Evolutionary conservation across 441 rosid genomes (phyloP), one percentile per base, ranked within the genome.

Genomic region (Erysimum pusillum): DNA sequence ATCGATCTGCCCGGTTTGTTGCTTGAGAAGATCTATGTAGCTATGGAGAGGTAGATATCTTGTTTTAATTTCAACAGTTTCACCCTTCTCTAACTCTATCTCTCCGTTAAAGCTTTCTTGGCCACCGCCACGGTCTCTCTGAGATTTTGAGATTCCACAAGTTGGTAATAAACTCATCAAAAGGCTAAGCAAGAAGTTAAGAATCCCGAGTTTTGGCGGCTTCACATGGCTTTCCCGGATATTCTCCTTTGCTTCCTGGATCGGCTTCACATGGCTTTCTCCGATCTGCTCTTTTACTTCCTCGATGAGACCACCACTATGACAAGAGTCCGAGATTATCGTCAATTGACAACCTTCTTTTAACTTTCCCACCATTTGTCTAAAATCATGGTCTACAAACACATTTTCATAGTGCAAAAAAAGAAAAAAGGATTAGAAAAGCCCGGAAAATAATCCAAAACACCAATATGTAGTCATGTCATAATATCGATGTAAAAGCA

Each of bases 271-370:
- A 7, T 76, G 25, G 84, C 98, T 92, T 69, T 94, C 90, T 8
- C 99, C 98, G 11, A 95, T 95, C 76, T 95, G 97, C 82, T 95
- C 99, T 65, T 92, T 86, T 72, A 88, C 83, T 69, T 82, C 86
- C 65, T 92, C 96, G 34, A 95, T 84, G 57, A 95, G 93, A 36
- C 98, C 99, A 7, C 98, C 99, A 34, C 96, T 92, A 48, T 92
- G 96, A 70, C 97, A 92, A 17, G 99, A 89, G 77, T 91, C 94
- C 1, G 97, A 91, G 18, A 92, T 92, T 63, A 92, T 78, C 13
- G 98, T 91, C 63, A 92, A 28, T 18, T 75, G 76, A 73, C 91
- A 88, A 41, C 90, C 94, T 11, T 60, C 28, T 5, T 88, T 90
- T 6, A 92, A 83, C 46, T 79, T 39, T 73, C 87, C 87, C 71